Percentiles rank a stretch among this genome's conserved stretches.
These are phyloP conservation scores for Trichomonas tenax DNA, from an alignment of 208 protist species.

Conservation along the genomic window DNA sequence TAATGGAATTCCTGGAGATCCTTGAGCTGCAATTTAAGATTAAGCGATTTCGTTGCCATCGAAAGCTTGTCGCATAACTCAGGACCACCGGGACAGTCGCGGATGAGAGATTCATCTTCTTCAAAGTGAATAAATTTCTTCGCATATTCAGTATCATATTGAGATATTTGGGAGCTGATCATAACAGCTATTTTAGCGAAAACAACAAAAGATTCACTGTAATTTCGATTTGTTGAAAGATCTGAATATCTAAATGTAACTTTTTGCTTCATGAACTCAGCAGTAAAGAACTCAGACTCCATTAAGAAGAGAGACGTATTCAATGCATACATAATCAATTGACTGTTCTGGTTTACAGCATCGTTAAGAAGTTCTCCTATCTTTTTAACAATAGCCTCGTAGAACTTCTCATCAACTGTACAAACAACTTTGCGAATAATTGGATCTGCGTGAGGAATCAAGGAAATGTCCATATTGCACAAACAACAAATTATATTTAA, in stretches of 20 bases:
- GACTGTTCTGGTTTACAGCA: not conserved
- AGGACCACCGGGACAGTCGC: not conserved
- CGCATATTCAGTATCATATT: not conserved
- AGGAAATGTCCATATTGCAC: not conserved
- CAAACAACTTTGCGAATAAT: not conserved
- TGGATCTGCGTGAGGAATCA: not conserved
- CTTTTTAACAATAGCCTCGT: not conserved
- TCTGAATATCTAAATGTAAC: not conserved
- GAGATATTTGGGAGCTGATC: not conserved
- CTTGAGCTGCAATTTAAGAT: not conserved
- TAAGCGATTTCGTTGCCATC: not conserved
- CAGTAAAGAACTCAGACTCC: not conserved
- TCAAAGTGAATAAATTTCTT: not conserved
- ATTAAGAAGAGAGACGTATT: not conserved
- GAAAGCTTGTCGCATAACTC: not conserved
- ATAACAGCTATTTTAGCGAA: not conserved
- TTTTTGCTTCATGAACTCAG: not conserved
- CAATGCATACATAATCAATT: not conserved
- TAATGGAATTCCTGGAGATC: not conserved
- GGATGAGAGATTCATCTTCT: not conserved
- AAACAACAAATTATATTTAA: not conserved
- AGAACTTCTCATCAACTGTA: not conserved
- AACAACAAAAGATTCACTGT: not conserved
- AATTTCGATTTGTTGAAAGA: not conserved
- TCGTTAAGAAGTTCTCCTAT: not conserved